Percentiles rank a stretch among this genome's conserved stretches.
Evolutionary conservation across 2,329 filamentous ascomycete genomes (phyloP).

Genomic region (Didymella glomerata): DNA sequence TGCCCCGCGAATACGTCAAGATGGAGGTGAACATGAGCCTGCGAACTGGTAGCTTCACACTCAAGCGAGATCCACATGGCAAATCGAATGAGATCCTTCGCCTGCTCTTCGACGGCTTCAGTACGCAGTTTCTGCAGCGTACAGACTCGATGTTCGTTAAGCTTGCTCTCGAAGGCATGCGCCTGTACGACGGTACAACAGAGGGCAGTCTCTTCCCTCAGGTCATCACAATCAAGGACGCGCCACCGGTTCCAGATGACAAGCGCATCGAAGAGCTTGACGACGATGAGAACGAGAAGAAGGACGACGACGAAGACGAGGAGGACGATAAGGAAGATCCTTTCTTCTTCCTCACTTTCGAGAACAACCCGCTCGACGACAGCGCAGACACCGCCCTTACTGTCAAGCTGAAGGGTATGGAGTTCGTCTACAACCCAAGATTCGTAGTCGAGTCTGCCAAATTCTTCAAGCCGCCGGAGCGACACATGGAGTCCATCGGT

Average conservation of each 20-base stretch:
- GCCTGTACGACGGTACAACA: slow-evolving; percentile 95
- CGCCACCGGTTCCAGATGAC: slow-evolving; percentile 65
- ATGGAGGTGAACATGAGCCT: slow-evolving; percentile 91
- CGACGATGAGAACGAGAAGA: slow-evolving; percentile 57
- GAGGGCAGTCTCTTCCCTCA: slow-evolving; percentile 90
- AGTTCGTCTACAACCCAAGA: slow-evolving; percentile 96
- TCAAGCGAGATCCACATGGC: slow-evolving; percentile 85
- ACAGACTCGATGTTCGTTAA: slow-evolving; percentile 91
- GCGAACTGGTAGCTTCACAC: slow-evolving; percentile 94
- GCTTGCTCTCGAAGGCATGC: slow-evolving; percentile 87
- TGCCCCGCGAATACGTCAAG: slow-evolving; percentile 90
- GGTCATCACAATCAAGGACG: slow-evolving; percentile 94
- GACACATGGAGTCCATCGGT: slow-evolving; percentile 97
- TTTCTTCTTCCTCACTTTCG: slow-evolving; percentile 91
- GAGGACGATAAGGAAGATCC: slow-evolving; percentile 69
- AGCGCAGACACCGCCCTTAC: slow-evolving; percentile 90
- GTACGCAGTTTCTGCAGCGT: slow-evolving; percentile 85
- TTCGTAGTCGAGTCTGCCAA: slow-evolving; percentile 90
- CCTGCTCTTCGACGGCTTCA: slow-evolving; percentile 93
- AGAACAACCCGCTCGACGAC: slow-evolving; percentile 93
- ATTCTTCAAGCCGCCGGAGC: slow-evolving; percentile 95
- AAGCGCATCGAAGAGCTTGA: slow-evolving; percentile 59
- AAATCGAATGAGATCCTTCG: slow-evolving; percentile 82
- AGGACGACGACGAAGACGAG: slow-evolving; percentile 55
- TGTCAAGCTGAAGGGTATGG: slow-evolving; percentile 91